phyloP scores from a whole-genome alignment of 352 stramenopile species.

The Phytophthora aleatoria region DNA sequence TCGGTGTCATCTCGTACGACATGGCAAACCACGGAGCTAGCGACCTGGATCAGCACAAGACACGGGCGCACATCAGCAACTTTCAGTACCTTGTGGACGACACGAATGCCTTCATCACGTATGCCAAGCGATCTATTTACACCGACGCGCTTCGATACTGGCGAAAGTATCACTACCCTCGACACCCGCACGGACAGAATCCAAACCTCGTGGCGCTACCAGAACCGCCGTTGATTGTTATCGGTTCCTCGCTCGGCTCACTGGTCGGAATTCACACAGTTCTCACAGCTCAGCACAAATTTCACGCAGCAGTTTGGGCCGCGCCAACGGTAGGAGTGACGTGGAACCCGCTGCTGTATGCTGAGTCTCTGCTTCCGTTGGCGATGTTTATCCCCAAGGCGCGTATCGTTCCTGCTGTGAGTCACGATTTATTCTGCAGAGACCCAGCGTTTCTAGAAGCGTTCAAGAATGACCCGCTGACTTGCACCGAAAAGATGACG shows the following conservation, averaged over 20 bases:
- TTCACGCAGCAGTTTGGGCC: constrained; percentile 55
- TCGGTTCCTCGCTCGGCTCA: constrained; percentile 61
- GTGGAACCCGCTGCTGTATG: constrained; percentile 45
- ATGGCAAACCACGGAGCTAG: constrained; percentile 54
- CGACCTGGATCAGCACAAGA: constrained; percentile 39
- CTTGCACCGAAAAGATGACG: constrained; percentile 49
- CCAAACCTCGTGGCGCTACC: constrained; percentile 21
- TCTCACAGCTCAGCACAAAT: constrained; percentile 48
- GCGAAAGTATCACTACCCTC: constrained; percentile 27
- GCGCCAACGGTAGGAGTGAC: constrained; percentile 56
- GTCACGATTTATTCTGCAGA: constrained; percentile 40
- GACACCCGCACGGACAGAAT: constrained; percentile 16
- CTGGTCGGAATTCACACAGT: constrained; percentile 64
- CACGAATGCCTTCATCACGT: constrained; percentile 51
- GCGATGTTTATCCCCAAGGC: constrained; percentile 40
- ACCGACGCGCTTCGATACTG: constrained; percentile 34
- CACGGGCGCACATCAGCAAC: constrained; percentile 42
- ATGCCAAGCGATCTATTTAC: constrained; percentile 42
- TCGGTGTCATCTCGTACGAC: constrained; percentile 56
- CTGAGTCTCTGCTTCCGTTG: constrained; percentile 45
- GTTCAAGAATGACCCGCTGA: constrained; percentile 62
- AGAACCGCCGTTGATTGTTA: constrained; percentile 51
- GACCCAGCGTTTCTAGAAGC: constrained; percentile 50
- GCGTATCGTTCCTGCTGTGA: constrained; percentile 57
- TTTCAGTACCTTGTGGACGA: constrained; percentile 58